Conservation (phyloP, 495 filamentous ascomycete genomes). For the Aspergillus sparsus region DNA sequence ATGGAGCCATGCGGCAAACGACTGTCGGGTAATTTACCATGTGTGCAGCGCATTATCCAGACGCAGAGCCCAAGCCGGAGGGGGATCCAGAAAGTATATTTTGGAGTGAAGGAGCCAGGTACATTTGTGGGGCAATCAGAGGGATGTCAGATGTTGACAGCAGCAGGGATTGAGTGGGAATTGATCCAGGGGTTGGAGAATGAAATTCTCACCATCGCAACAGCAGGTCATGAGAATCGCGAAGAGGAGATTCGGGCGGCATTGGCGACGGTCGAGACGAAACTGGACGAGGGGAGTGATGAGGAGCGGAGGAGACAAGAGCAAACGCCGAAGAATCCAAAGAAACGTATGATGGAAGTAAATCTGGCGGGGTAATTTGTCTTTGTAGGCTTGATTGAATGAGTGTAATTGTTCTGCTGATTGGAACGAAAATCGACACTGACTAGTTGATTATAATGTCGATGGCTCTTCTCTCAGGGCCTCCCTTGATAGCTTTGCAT, state of each 20-base stretch:
- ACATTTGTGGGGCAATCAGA: conserved; percentile 83
- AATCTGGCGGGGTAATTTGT: background rate
- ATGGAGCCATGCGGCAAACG: conserved; percentile 89
- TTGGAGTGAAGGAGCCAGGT: conserved; percentile 85
- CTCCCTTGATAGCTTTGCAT: no score
- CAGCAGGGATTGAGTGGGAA: conserved; percentile 72
- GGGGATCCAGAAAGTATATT: conserved; percentile 75
- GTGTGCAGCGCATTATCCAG: conserved; percentile 75
- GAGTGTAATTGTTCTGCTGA: background rate
- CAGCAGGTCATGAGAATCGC: conserved; percentile 68
- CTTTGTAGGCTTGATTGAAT: no score
- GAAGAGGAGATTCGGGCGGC: conserved; percentile 38
- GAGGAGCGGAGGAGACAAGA: conserved; percentile 39
- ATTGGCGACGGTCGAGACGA: conserved; percentile 33
- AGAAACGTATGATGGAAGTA: conserved; percentile 52
- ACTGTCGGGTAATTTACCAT: conserved; percentile 78
- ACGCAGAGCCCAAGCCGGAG: conserved; percentile 45
- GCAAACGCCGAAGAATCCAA: conserved; percentile 44
- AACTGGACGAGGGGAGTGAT: conserved; percentile 38
- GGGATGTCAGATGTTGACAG: conserved; percentile 67
- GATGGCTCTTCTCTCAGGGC: no score
- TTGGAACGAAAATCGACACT: no score
- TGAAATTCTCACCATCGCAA: conserved; percentile 78
- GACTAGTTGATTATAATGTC: no score
- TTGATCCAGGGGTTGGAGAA: conserved; percentile 74